Conservation (phyloP, 2,329 filamentous ascomycete species). For the Arthroderma sp. region DNA sequence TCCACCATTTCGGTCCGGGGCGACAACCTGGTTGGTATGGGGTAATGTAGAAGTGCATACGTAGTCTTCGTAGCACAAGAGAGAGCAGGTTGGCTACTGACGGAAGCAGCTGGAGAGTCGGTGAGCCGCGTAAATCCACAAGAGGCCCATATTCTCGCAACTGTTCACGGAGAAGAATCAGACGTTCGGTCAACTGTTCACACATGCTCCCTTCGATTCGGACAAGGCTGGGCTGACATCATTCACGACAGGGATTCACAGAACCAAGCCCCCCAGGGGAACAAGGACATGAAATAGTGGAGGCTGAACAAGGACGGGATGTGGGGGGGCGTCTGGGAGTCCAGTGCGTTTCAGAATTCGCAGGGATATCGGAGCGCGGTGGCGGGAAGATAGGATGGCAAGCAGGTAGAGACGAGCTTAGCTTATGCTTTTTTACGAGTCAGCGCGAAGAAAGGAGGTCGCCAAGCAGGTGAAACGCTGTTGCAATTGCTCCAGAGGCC, state of each 20-base stretch:
- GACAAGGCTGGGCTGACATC: constrained; percentile 3
- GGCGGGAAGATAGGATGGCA: background rate
- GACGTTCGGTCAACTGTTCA: no score
- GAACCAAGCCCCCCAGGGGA: background rate
- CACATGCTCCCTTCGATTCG: no score
- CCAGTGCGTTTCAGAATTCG: constrained; percentile 4
- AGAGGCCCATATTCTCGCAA: no score
- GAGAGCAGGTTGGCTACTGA: background rate
- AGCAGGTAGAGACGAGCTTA: background rate
- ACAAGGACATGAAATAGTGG: background rate
- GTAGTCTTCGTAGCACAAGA: background rate
- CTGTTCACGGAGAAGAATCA: no score
- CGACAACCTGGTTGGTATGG: background rate
- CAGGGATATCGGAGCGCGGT: constrained; percentile 3
- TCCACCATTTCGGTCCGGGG: background rate
- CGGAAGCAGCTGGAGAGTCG: background rate
- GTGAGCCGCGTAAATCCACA: background rate
- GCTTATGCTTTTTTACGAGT: background rate
- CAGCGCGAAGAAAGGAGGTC: background rate
- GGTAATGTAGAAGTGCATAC: background rate
- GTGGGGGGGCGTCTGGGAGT: constrained; percentile 1
- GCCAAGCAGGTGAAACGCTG: background rate
- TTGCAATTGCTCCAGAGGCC: background rate
- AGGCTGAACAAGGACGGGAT: constrained; percentile 5
- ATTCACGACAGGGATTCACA: background rate